A percentile compares a stretch with the other conserved stretches of the same genome.
phyloP scores from a whole-genome alignment of 108 stramenopile genomes.

The Skeletonema potamos region DNA sequence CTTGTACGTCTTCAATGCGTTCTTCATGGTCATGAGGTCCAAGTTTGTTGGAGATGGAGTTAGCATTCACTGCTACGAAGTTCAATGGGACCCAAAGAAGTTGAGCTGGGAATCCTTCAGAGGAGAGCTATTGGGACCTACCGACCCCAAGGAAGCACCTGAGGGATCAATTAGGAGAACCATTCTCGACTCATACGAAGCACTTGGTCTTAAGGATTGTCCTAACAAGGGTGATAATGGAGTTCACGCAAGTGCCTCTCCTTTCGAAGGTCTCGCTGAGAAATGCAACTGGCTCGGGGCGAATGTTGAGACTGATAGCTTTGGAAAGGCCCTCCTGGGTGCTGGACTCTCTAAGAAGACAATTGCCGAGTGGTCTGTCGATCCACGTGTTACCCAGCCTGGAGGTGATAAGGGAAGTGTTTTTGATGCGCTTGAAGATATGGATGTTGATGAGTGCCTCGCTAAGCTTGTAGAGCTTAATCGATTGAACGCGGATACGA shows the following conservation, averaged over 20 bases:
- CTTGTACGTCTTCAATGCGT: slow-evolving; percentile 94
- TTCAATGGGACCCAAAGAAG: slow-evolving; percentile 82
- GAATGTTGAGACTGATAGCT: slow-evolving; percentile 60
- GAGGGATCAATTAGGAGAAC: slow-evolving; percentile 72
- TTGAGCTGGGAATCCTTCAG: slow-evolving; percentile 88
- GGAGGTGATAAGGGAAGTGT: slow-evolving; percentile 73
- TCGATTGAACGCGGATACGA: slow-evolving; percentile 26
- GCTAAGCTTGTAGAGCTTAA: slow-evolving; percentile 65
- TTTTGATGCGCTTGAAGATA: slow-evolving; percentile 89
- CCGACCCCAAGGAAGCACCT: slow-evolving; percentile 84
- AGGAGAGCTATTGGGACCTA: slow-evolving; percentile 80
- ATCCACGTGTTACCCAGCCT: slow-evolving; percentile 71
- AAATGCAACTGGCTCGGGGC: slow-evolving; percentile 80
- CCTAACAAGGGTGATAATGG: slow-evolving; percentile 94
- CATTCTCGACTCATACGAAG: slow-evolving; percentile 71
- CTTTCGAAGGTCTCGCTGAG: slow-evolving; percentile 93
- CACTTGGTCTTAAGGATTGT: slow-evolving; percentile 63
- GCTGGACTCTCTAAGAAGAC: slow-evolving; percentile 69
- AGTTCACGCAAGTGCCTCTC: slow-evolving; percentile 90
- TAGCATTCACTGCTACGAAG: slow-evolving; percentile 86
- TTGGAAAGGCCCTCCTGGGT: slow-evolving; percentile 76
- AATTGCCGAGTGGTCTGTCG: slow-evolving; percentile 77
- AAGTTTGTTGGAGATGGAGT: slow-evolving; percentile 82
- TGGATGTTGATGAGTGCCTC: slow-evolving; percentile 82
- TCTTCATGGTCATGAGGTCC: slow-evolving; percentile 88